phyloP scores from a whole-genome alignment of 1,284 basidiomycete genomes.

The Naganishia sp. region DNA sequence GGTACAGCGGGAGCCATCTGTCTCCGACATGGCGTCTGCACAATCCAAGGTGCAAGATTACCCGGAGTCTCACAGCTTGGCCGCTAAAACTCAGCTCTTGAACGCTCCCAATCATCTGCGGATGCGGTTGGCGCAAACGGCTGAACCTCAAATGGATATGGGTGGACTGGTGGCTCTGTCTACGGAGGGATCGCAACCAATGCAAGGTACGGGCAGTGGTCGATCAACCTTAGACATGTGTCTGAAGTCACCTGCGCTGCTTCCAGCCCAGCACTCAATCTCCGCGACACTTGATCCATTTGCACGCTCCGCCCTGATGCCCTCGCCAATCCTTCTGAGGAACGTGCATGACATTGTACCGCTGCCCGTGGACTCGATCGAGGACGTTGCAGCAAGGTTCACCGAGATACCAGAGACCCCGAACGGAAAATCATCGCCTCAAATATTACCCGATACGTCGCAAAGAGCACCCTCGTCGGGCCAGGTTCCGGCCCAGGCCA shows the following conservation, averaged over 20 bases:
- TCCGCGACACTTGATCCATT: not conserved
- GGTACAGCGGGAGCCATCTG: not conserved
- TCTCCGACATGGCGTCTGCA: not conserved
- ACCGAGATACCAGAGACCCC: conserved; percentile 16
- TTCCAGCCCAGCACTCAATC: not conserved
- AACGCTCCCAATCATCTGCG: not conserved
- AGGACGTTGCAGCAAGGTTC: conserved; percentile 4
- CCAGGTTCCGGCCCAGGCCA: too few species aligned
- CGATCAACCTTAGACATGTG: not conserved
- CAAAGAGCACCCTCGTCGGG: too few species aligned
- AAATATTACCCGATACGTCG: too few species aligned
- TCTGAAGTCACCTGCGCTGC: not conserved
- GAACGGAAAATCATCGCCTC: not conserved
- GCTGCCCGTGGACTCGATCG: conserved; percentile 1
- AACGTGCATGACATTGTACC: conserved; percentile 5
- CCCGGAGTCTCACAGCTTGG: not conserved
- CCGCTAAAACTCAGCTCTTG: not conserved
- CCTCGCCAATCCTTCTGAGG: not conserved
- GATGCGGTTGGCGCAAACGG: not conserved
- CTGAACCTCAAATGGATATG: not conserved
- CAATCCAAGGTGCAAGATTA: not conserved
- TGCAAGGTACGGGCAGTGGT: not conserved
- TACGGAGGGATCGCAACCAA: not conserved
- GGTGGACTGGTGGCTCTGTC: not conserved
- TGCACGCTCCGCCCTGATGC: not conserved